Conservation (phyloP, 192 early-diverging fungal genomes). For the Coemansia aciculifera region DNA sequence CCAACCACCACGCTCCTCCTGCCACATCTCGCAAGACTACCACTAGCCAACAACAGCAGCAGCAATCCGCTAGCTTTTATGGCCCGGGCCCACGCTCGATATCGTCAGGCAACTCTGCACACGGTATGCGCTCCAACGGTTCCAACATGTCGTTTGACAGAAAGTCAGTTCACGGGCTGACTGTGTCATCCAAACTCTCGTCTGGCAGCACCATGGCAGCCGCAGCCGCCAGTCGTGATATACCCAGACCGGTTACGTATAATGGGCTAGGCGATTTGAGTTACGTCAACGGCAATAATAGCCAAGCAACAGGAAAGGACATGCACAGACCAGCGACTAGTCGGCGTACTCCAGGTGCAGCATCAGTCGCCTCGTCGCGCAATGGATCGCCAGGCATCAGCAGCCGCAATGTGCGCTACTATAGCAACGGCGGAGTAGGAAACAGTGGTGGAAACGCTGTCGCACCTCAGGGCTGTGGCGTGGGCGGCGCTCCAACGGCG, state of each 20-base stretch:
- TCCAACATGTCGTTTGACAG: conserved; percentile 31
- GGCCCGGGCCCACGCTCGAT: background rate
- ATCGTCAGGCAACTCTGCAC: conserved; percentile 2
- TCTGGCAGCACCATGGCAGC: conserved; percentile 6
- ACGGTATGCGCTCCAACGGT: background rate
- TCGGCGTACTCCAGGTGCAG: conserved; percentile 9
- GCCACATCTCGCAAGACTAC: background rate
- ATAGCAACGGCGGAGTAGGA: conserved; percentile 6
- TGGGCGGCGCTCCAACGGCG: background rate
- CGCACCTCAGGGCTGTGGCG: background rate
- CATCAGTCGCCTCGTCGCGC: conserved; percentile 3
- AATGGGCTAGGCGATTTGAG: background rate
- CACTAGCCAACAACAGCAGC: background rate
- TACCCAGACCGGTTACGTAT: background rate
- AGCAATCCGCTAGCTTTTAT: conserved; percentile 3
- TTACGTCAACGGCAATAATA: background rate
- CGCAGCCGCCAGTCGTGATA: background rate
- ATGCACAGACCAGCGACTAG: background rate
- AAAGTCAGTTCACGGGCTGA: conserved; percentile 3
- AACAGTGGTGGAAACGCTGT: background rate
- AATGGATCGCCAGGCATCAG: background rate
- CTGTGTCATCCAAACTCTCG: conserved; percentile 5
- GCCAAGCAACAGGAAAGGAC: background rate
- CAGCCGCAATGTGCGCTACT: conserved; percentile 5
- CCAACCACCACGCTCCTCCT: background rate